phyloP scores from a whole-genome alignment of 805 yeast species.

The Pichia rugopelliculosa region DNA sequence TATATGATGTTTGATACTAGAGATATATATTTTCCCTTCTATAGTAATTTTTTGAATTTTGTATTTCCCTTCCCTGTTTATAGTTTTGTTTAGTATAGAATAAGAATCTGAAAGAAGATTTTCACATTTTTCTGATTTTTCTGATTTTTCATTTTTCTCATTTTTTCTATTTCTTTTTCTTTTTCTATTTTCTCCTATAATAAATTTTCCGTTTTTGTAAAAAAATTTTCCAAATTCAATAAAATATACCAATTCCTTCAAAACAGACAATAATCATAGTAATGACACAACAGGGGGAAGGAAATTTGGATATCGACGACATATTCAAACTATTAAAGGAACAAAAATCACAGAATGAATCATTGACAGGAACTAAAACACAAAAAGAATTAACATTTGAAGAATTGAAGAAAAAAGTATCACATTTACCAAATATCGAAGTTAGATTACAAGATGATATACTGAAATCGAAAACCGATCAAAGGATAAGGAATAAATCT shows the following conservation, averaged over 20 bases:
- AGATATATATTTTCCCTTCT: neutral
- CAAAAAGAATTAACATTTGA: slow-evolving; percentile 19
- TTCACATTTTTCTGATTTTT: neutral
- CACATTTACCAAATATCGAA: slow-evolving; percentile 34
- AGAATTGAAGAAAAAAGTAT: slow-evolving; percentile 22
- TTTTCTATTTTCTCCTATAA: too few species aligned
- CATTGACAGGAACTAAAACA: slow-evolving; percentile 21
- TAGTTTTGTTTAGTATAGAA: neutral
- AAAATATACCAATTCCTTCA: too few species aligned
- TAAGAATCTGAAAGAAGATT: too few species aligned
- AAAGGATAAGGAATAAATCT: neutral
- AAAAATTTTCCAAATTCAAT: too few species aligned
- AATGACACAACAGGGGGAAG: too few species aligned
- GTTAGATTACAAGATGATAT: slow-evolving; percentile 1
- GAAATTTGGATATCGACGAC: slow-evolving; percentile 24
- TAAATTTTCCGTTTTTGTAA: too few species aligned
- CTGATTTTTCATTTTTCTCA: neutral
- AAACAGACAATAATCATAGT: too few species aligned
- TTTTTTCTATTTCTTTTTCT: neutral
- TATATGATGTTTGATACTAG: slow-evolving; percentile 18
- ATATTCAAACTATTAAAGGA: slow-evolving; percentile 22
- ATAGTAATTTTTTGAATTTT: too few species aligned
- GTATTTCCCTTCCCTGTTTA: neutral
- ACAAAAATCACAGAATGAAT: slow-evolving; percentile 2
- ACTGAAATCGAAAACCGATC: slow-evolving; percentile 6